Evolutionary conservation across 2,329 filamentous ascomycete genomes (phyloP), one percentile per base, ranked within the genome.

Genomic region (Boeremia exigua): DNA sequence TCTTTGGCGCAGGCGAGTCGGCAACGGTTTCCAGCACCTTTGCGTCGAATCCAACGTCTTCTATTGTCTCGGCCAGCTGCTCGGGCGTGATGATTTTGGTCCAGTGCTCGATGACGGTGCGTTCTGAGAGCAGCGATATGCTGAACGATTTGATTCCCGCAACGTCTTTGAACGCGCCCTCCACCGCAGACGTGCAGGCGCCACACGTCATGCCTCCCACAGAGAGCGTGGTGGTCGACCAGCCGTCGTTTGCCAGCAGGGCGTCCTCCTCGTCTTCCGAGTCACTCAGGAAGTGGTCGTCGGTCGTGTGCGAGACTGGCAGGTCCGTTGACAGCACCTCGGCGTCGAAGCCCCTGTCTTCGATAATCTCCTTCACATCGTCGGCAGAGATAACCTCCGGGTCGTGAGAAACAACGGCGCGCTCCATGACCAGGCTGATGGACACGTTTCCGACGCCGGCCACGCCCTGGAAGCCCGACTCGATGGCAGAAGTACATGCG

Each of bases 401-500:
- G 75, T 98, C 89, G 77, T 99, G 95, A 77, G 93, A 89, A 32
- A 98, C 82, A 37, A 98, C 93, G n/a, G 94, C 95, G 57, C 94
- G 87, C 76, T 96, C 93, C 87, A 97, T 96, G 52, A 97, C 90
- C 67, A 99, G 80, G 73, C 92, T 96, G 68, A 99, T 90, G 9
- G 92, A 96, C 56, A 98, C 92, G 66, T 84, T 92, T 60, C 89
- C 90, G 9, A 95, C 87, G 50, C 95, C 94, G 34, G 89, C 82
- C 5, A 96, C 84, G 63, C 85, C 86, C 69, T 91, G 89, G 79
- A 99, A 96, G 63, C 90, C 95, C 56, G 89, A 86, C 82, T 98
- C 94, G 66, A 99, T 89, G n/a, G 95, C 89, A 39, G 93, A 96
- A 27, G 94, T 97, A 75, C 95, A 99, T 66, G 94, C 89, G 72